Percentiles rank a stretch among this genome's conserved stretches.
Evolutionary conservation across 805 yeast species (phyloP).

Genomic region (Hanseniaspora mollemarum): DNA sequence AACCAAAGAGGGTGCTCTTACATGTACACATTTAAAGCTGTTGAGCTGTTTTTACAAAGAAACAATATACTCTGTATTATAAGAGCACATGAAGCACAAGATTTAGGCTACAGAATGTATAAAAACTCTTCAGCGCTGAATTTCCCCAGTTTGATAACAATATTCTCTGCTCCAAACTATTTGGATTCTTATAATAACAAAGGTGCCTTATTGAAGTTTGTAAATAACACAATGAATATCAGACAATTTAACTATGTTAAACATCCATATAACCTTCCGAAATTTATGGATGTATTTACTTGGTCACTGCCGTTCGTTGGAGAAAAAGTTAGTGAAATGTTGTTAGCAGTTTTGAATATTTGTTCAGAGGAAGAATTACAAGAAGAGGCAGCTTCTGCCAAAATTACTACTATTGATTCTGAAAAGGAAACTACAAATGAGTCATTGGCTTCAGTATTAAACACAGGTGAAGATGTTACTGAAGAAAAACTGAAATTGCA

Average conservation of each 20-base stretch:
- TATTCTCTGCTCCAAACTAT: conserved; percentile 93
- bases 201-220: conserved; percentile 89
- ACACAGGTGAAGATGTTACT: conserved; percentile 11
- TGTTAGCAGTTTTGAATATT: conserved; percentile 76
- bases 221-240: conserved; percentile 83
- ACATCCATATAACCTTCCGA: conserved; percentile 95
- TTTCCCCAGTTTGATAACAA: conserved; percentile 79
- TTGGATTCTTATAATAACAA: conserved; percentile 85
- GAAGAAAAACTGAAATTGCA: conserved; percentile 23
- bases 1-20: conserved; percentile 84
- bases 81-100: conserved; percentile 96
- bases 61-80: conserved; percentile 75
- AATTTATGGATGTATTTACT: conserved; percentile 91
- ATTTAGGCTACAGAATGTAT: conserved; percentile 93
- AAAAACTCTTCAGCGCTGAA: conserved; percentile 71
- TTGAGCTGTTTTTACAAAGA: conserved; percentile 63
- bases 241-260: conserved; percentile 87
- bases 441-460: too few relatives aligned
- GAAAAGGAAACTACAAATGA: neutral
- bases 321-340: conserved; percentile 87
- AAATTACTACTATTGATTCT: conserved; percentile 4
- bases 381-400: conserved; percentile 9
- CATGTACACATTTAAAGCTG: conserved; percentile 73
- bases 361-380: conserved; percentile 92
- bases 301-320: conserved; percentile 98